Percentiles rank a stretch among this genome's conserved stretches.
These are phyloP conservation scores for Adansonia rubrostipa DNA, from an alignment of 441 rosid species.

Conservation along the genomic window DNA sequence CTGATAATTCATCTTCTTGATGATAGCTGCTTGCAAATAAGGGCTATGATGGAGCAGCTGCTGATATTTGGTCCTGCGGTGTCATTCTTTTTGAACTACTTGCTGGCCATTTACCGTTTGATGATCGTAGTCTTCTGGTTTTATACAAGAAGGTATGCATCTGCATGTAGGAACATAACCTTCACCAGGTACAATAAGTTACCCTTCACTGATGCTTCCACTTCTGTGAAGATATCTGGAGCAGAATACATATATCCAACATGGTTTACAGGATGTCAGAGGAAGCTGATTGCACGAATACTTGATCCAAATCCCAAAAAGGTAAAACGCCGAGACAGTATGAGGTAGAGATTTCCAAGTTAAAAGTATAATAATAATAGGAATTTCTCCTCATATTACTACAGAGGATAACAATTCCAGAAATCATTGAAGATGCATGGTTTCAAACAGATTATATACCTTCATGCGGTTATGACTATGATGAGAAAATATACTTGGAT, in stretches of 20 bases:
- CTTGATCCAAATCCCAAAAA: conserved; percentile 70
- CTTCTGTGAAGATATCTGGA: conserved; percentile 55
- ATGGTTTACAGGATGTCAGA: conserved; percentile 65
- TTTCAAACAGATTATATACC: conserved; percentile 65
- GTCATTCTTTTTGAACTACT: conserved; percentile 82
- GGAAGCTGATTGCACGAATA: conserved; percentile 69
- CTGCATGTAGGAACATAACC: conserved; percentile 4
- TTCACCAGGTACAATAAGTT: background rate
- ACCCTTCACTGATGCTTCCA: conserved; percentile 15
- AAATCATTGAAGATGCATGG: conserved; percentile 76
- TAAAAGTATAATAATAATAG: background rate
- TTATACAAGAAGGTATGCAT: conserved; percentile 67
- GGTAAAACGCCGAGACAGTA: conserved; percentile 41
- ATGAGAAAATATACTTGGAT: conserved; percentile 48
- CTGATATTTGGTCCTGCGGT: conserved; percentile 93
- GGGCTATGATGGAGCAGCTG: conserved; percentile 85
- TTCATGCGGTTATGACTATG: conserved; percentile 46
- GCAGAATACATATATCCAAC: conserved; percentile 72
- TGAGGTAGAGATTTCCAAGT: background rate
- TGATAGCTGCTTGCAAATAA: conserved; percentile 73
- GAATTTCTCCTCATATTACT: conserved; percentile 27
- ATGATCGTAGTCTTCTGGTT: conserved; percentile 67
- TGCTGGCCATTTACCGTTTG: conserved; percentile 74
- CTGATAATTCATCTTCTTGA: conserved; percentile 29
- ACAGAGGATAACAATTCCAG: conserved; percentile 71